These are phyloP conservation scores for Olyra latifolia DNA, from an alignment of 176 grass and related monocot species.

Conservation along the genomic window DNA sequence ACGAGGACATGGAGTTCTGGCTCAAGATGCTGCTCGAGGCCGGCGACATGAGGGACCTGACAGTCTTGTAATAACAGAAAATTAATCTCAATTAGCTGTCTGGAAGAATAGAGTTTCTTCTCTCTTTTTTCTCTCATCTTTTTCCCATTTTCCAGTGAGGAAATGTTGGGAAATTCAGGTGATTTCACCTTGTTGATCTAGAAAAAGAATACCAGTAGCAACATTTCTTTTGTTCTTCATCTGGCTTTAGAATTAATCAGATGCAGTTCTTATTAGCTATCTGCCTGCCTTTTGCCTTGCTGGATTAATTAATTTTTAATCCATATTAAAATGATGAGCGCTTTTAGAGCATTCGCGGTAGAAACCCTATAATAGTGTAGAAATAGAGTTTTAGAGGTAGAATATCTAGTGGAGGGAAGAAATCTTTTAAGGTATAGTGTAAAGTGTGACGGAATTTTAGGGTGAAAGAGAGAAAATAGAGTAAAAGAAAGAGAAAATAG, in stretches of 20 bases:
- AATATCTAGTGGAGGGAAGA: too few relatives aligned
- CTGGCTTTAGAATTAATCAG: slow-evolving; percentile 8
- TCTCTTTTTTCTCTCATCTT: neutral
- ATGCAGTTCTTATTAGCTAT: slow-evolving; percentile 3
- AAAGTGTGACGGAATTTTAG: too few relatives aligned
- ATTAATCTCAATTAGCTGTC: slow-evolving; percentile 8
- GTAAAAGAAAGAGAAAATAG: too few relatives aligned
- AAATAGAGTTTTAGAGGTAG: too few relatives aligned
- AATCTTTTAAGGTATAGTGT: too few relatives aligned
- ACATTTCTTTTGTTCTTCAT: slow-evolving; percentile 30
- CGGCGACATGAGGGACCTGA: slow-evolving; percentile 44
- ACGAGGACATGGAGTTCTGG: slow-evolving; percentile 68
- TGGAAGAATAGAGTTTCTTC: neutral
- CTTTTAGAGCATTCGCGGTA: too few relatives aligned
- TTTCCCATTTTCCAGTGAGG: slow-evolving; percentile 27
- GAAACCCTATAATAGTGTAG: too few relatives aligned
- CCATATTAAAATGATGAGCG: too few relatives aligned
- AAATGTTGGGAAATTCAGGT: slow-evolving; percentile 34
- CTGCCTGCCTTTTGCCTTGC: neutral
- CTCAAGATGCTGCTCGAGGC: slow-evolving; percentile 47
- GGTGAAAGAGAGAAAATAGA: too few relatives aligned
- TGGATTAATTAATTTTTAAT: neutral
- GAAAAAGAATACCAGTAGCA: slow-evolving; percentile 24
- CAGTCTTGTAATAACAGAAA: slow-evolving; percentile 10
- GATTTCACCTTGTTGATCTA: slow-evolving; percentile 27